phyloP scores from a whole-genome alignment of 2,329 filamentous ascomycete genomes.

The Ophiostoma australiae region DNA sequence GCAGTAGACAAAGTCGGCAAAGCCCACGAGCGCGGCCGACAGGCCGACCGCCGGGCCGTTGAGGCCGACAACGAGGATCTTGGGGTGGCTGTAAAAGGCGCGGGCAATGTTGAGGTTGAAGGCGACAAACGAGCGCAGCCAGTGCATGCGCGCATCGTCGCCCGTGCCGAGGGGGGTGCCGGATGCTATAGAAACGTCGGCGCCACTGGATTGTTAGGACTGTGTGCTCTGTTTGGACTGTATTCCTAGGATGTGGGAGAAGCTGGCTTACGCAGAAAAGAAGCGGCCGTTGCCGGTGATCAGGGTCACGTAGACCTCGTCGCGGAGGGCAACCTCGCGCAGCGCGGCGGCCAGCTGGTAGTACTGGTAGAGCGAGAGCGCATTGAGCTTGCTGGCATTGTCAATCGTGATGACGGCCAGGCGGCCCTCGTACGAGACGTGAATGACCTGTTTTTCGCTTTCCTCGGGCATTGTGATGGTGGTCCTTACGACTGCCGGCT shows the following conservation, averaged over 20 bases:
- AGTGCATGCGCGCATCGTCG: constrained; percentile 45
- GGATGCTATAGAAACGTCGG: constrained; percentile 62
- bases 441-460: constrained; percentile 38
- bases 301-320: constrained; percentile 80
- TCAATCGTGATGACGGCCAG: constrained; percentile 83
- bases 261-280: constrained; percentile 73
- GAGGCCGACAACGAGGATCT: constrained; percentile 84
- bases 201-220: constrained; percentile 53
- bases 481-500: neutral
- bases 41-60: constrained; percentile 91
- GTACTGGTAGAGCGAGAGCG: constrained; percentile 67
- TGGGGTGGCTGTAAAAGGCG: constrained; percentile 88
- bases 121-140: constrained; percentile 67
- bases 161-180: constrained; percentile 34
- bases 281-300: constrained; percentile 74
- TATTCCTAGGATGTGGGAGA: neutral
- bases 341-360: constrained; percentile 69
- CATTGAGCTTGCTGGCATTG: constrained; percentile 81
- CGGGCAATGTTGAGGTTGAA: constrained; percentile 87
- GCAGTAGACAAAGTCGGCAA: constrained; percentile 90
- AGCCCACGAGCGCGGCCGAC: constrained; percentile 73
- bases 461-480: constrained; percentile 17
- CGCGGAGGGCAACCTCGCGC: constrained; percentile 68
- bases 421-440: constrained; percentile 60
- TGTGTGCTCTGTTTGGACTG: neutral